Evolutionary conservation across 495 filamentous ascomycete genomes (phyloP), one percentile per base, ranked within the genome.

Genomic region (Melanomma pulvis-pyrius): DNA sequence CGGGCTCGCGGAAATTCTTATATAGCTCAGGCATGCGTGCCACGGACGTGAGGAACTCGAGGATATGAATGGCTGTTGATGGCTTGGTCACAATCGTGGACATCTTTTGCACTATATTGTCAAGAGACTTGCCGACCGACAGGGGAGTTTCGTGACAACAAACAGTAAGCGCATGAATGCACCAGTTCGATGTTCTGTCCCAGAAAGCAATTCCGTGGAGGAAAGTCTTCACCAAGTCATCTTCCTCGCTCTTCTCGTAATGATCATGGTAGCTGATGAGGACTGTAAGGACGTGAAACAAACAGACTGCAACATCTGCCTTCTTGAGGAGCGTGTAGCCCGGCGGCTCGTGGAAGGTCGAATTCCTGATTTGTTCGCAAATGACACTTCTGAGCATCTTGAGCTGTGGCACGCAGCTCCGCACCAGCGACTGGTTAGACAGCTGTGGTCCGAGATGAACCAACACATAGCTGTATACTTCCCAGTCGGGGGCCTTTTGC

Each of bases 51-150:
- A 98, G 78, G 71, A 98, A 98, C 69, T 98, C 96, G 54, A 99
- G 80, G 51, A 98, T 94, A 73, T 98, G 93, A 54, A 97, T 88
- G 17, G 93, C 91, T 57, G 97, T 87, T 50, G 92, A 84, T 1
- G 90, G 87, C 71, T 97, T 91, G 12, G 93, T 97, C 71, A 98
- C 96, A 64, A 97, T 91, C 71, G 93, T 92, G 6, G 93, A 87
- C 89, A 98, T 96, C 72, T 88, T 93, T 71, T 92, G 88, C 44
- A 98, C 81, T 60, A 98, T 92, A 32, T 82, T 87, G 36, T 89
- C 88, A 55, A 98, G 78, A 26, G 87, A 87, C 71, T 92, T 96
- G 70, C 87, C 89, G 53, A 92, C 87, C 29, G 92, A 91, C 28
- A 85, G 80, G 25, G 93, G 92, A 26, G 97, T 83, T 74, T 99